A percentile compares a stretch with the other conserved stretches of the same genome.
phyloP scores from a whole-genome alignment of 129 eudicot species.

The Rutidosis leptorrhynchoides region DNA sequence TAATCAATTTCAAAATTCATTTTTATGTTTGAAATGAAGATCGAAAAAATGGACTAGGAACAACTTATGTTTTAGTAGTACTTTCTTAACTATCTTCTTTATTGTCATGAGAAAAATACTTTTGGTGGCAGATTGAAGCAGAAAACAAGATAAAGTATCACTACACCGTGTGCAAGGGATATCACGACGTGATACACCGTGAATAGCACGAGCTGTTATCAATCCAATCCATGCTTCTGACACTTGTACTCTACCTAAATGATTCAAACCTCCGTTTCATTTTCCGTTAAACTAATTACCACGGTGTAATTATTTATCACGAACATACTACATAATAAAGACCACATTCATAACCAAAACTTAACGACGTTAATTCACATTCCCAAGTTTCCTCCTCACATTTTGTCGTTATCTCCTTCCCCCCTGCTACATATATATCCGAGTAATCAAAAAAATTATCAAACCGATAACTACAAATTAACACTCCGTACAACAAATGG shows the following conservation, averaged over 20 bases:
- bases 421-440: slow-evolving; percentile 20
- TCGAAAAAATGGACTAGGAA: too few relatives aligned
- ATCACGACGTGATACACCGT: slow-evolving; percentile 34
- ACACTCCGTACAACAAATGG: slow-evolving; percentile 20
- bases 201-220: slow-evolving; percentile 29
- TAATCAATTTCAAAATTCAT: too few relatives aligned
- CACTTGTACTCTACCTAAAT: slow-evolving; percentile 9
- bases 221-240: slow-evolving; percentile 6
- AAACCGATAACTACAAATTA: slow-evolving; percentile 7
- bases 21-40: too few relatives aligned
- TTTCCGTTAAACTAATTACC: slow-evolving; percentile 8
- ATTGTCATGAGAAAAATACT: too few relatives aligned
- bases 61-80: too few relatives aligned
- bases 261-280: slow-evolving; percentile 9
- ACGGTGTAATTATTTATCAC: not conserved
- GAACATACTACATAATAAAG: slow-evolving; percentile 3
- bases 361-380: slow-evolving; percentile 30
- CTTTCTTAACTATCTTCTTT: too few relatives aligned
- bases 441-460: not conserved
- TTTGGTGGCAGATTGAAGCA: slow-evolving; percentile 25
- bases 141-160: slow-evolving; percentile 6
- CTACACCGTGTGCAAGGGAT: slow-evolving; percentile 30
- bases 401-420: slow-evolving; percentile 26
- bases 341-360: slow-evolving; percentile 12
- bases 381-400: slow-evolving; percentile 42